Evolutionary conservation across 495 filamentous ascomycete genomes (phyloP), one percentile per base, ranked within the genome.

Genomic region (Penicillium paxilli): DNA sequence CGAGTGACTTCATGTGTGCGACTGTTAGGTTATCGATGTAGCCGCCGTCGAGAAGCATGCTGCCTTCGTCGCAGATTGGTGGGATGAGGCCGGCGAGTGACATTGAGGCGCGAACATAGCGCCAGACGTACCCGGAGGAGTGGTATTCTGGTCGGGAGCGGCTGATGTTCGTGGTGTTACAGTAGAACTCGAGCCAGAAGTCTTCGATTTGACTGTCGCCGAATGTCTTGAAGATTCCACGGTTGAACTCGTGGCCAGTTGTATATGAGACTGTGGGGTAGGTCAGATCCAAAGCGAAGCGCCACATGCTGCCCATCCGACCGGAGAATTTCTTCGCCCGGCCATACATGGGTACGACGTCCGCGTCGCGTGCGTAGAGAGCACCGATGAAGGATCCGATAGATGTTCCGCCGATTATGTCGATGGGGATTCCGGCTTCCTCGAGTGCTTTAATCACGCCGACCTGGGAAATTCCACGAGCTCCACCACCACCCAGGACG

Each of bases 101-200:
- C 94, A 98, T 98, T 8, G 90, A 96, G 3, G 94, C 94, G 20
- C 94, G 83, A 10, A 98, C 87, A 65, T 98, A 98, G 32, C 94
- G 83, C 94, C 94, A 98, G 2, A 92, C 91, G 58, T 98, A 98
- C 5, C 94, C 94, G 25, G 86, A 91, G 1, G 89, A 96, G 71
- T 98, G 94, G 68, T 92, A 90, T 65, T 98, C 92, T 3, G 84
- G 83, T 7, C 92, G 84, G 32, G 86, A 91, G 62, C 92, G 92
- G 73, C 85, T 90, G 73, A 98, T 98, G 62, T 96, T 98, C 22
- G 95, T 98, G 0, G 92, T 97, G 68, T 98, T 98, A 79, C 95
- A 98, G 77, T 98, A 98, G 72, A 92, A 98, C 54, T 96, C 91
- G 14, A 98, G 83, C 94, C 94, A 98, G 67, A 98, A 97, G 67